These are phyloP conservation scores for Cyclaneusma minus DNA, from an alignment of 2,329 filamentous ascomycete genomes.

Conservation along the genomic window DNA sequence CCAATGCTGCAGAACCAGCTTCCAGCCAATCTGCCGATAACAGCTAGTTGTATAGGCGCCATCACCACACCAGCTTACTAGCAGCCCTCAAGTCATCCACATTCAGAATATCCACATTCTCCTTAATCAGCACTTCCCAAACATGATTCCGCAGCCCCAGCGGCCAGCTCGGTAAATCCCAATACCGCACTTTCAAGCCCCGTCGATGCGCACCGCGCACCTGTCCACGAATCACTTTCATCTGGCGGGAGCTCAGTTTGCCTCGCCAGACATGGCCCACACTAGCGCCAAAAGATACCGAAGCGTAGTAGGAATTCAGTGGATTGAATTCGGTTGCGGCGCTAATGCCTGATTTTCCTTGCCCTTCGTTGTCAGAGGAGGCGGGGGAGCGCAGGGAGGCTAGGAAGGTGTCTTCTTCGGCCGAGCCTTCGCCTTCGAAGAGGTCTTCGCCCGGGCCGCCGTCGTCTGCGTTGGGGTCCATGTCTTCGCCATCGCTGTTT, in stretches of 20 bases:
- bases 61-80: too few species aligned
- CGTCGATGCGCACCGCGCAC: slow-evolving; percentile 29
- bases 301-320: slow-evolving; percentile 52
- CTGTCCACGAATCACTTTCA: slow-evolving; percentile 27
- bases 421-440: slow-evolving; percentile 9
- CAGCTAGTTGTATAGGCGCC: too few species aligned
- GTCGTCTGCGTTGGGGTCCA: slow-evolving; percentile 5
- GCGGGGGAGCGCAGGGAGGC: slow-evolving; percentile 1
- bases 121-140: slow-evolving; percentile 37
- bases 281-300: slow-evolving; percentile 34
- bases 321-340: slow-evolving; percentile 25
- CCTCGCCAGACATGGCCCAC: slow-evolving; percentile 35
- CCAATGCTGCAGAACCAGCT: too few species aligned
- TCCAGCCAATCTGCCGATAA: too few species aligned
- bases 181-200: slow-evolving; percentile 42
- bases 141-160: slow-evolving; percentile 34
- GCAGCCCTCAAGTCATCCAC: slow-evolving; percentile 40
- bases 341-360: slow-evolving; percentile 26
- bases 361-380: slow-evolving; percentile 16
- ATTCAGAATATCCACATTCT: slow-evolving; percentile 45
- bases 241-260: slow-evolving; percentile 27
- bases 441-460: slow-evolving; percentile 3
- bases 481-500: slow-evolving; percentile 1
- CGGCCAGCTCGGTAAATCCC: slow-evolving; percentile 44
- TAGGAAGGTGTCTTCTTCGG: slow-evolving; percentile 6